Evolutionary conservation across 345 rosid genomes (phyloP).

Genomic region (Conringia planisiliqua): DNA sequence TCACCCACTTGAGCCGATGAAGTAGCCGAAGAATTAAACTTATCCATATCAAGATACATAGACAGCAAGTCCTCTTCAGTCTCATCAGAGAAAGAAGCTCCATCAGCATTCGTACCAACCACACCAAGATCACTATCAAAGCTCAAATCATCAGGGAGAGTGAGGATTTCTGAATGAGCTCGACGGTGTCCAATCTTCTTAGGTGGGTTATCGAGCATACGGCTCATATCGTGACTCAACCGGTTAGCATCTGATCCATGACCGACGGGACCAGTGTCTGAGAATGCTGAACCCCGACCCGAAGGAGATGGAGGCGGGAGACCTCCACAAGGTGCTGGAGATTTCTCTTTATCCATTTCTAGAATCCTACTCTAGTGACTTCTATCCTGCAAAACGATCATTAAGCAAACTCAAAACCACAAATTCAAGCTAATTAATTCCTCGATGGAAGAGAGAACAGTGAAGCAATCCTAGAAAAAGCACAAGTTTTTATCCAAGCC

Average conservation of each 20-base stretch:
- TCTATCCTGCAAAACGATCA: background rate
- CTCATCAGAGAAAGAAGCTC: slow-evolving; percentile 76
- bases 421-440: background rate
- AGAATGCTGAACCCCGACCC: slow-evolving; percentile 49
- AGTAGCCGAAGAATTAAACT: slow-evolving; percentile 69
- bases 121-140: slow-evolving; percentile 87
- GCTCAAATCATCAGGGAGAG: slow-evolving; percentile 86
- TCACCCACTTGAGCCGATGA: slow-evolving; percentile 65
- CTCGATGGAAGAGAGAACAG: background rate
- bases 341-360: slow-evolving; percentile 74
- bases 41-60: slow-evolving; percentile 90
- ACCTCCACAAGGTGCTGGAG: slow-evolving; percentile 47
- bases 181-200: slow-evolving; percentile 91
- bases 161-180: slow-evolving; percentile 90
- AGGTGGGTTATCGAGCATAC: slow-evolving; percentile 81
- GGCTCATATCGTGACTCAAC: slow-evolving; percentile 74
- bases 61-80: slow-evolving; percentile 80
- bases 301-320: slow-evolving; percentile 54
- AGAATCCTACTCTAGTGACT: background rate
- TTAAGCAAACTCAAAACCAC: background rate
- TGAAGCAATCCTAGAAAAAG: background rate
- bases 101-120: slow-evolving; percentile 61
- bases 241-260: slow-evolving; percentile 51
- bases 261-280: slow-evolving; percentile 41
- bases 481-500: background rate